Evolutionary conservation across 805 yeast species (phyloP).

Genomic region (Nakazawaea molendinolei): DNA sequence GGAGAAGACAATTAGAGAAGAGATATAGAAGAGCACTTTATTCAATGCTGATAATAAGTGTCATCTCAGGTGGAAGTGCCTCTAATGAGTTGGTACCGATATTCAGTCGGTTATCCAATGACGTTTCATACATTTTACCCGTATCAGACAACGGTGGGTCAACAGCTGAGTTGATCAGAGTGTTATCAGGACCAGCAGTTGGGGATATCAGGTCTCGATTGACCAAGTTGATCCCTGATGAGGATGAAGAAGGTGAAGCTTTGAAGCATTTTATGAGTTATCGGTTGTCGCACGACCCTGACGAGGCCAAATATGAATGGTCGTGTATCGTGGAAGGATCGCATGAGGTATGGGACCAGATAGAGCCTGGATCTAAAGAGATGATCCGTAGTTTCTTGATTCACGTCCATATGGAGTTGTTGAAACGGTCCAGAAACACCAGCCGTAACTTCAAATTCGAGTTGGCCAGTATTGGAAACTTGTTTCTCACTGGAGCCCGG

Average conservation of each 20-base stretch:
- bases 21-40: no score
- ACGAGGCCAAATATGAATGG: slow-evolving; percentile 69
- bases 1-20: neutral
- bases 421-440: slow-evolving; percentile 55
- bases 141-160: slow-evolving; percentile 94
- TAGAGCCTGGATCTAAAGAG: slow-evolving; percentile 58
- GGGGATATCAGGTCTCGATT: slow-evolving; percentile 86
- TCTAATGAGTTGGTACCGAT: slow-evolving; percentile 69
- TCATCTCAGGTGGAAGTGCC: slow-evolving; percentile 82
- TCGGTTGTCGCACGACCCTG: slow-evolving; percentile 42
- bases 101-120: slow-evolving; percentile 38
- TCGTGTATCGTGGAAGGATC: slow-evolving; percentile 68
- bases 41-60: slow-evolving; percentile 23
- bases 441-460: slow-evolving; percentile 62
- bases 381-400: slow-evolving; percentile 71
- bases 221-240: slow-evolving; percentile 60
- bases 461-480: slow-evolving; percentile 78
- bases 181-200: slow-evolving; percentile 91
- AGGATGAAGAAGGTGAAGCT: slow-evolving; percentile 17
- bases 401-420: slow-evolving; percentile 70
- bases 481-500: slow-evolving; percentile 76
- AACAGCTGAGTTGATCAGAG: slow-evolving; percentile 78
- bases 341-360: slow-evolving; percentile 58
- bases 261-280: slow-evolving; percentile 35
- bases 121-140: slow-evolving; percentile 67